Evolutionary conservation across 1,139 yeast species (phyloP).

Genomic region (Yamadazyma blattariae): DNA sequence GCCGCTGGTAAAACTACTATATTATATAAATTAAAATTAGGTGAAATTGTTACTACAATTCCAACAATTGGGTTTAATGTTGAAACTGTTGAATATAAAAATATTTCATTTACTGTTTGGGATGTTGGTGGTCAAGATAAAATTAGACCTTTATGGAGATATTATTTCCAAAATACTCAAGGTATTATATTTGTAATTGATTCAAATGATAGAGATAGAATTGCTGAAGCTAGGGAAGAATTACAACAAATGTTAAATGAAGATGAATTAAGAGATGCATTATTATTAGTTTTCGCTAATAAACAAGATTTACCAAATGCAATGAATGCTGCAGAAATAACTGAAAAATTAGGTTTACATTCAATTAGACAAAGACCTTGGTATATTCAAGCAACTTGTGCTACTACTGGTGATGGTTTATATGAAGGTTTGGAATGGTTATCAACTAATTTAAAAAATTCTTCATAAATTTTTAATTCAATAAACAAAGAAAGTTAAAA

Average conservation of each 20-base stretch:
- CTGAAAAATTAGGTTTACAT: constrained; percentile 42
- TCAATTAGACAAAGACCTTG: constrained; percentile 44
- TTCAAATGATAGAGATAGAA: constrained; percentile 44
- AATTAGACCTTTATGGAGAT: constrained; percentile 44
- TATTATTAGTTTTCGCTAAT: constrained; percentile 40
- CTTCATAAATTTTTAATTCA: constrained; percentile 3
- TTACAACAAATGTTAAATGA: constrained; percentile 44
- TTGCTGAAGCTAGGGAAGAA: constrained; percentile 44
- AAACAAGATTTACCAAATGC: constrained; percentile 45
- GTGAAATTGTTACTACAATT: constrained; percentile 41
- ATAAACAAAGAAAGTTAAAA: too few relatives aligned
- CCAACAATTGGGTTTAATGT: constrained; percentile 44
- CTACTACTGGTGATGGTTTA: constrained; percentile 43
- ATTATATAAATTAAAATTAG: constrained; percentile 40
- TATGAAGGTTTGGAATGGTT: constrained; percentile 46
- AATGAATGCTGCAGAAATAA: constrained; percentile 44
- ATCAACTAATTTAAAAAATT: constrained; percentile 34
- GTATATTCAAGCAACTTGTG: constrained; percentile 44
- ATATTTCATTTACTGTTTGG: constrained; percentile 42
- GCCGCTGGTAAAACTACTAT: constrained; percentile 46
- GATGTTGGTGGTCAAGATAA: constrained; percentile 47
- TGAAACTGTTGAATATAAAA: constrained; percentile 42
- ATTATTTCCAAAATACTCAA: constrained; percentile 43
- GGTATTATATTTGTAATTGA: constrained; percentile 42
- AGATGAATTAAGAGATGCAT: constrained; percentile 42